These are phyloP conservation scores for Firmiana major DNA, from an alignment of 345 rosid species.

Conservation along the genomic window DNA sequence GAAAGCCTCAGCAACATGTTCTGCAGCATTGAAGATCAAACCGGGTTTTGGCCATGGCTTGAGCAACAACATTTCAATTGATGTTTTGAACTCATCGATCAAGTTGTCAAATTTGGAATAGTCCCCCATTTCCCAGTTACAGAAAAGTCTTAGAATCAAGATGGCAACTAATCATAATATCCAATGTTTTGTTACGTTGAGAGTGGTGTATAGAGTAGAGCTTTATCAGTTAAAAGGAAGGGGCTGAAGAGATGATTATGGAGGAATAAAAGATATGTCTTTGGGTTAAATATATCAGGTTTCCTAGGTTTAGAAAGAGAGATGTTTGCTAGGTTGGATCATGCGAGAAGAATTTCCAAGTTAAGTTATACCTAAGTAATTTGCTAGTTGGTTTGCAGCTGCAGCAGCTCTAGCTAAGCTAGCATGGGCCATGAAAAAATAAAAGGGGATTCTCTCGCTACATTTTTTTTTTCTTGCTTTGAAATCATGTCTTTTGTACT, in stretches of 20 bases:
- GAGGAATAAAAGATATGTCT: slow-evolving; percentile 21
- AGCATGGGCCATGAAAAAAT: slow-evolving; percentile 27
- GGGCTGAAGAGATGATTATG: slow-evolving; percentile 10
- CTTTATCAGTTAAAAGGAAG: slow-evolving; percentile 19
- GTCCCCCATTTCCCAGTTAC: neutral
- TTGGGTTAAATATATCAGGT: slow-evolving; percentile 19
- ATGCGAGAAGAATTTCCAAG: slow-evolving; percentile 5
- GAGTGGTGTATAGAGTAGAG: slow-evolving; percentile 31
- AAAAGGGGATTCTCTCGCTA: neutral
- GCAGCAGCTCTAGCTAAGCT: slow-evolving; percentile 8
- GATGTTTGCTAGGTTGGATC: slow-evolving; percentile 25
- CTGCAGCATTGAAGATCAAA: slow-evolving; percentile 81
- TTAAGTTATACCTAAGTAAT: neutral
- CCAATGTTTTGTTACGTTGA: slow-evolving; percentile 18
- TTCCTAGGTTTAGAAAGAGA: neutral
- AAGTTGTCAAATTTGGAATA: neutral
- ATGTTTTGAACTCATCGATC: slow-evolving; percentile 19
- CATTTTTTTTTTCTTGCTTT: slow-evolving; percentile 22
- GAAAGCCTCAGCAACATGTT: slow-evolving; percentile 88
- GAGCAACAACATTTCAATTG: slow-evolving; percentile 79
- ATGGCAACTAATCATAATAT: neutral
- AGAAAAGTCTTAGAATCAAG: neutral
- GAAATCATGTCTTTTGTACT: slow-evolving; percentile 29
- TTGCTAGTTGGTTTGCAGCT: slow-evolving; percentile 12
- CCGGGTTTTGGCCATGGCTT: slow-evolving; percentile 98